These are phyloP conservation scores for Penicillium brevicompactum DNA, from an alignment of 2,329 filamentous ascomycete genomes.

Conservation along the genomic window DNA sequence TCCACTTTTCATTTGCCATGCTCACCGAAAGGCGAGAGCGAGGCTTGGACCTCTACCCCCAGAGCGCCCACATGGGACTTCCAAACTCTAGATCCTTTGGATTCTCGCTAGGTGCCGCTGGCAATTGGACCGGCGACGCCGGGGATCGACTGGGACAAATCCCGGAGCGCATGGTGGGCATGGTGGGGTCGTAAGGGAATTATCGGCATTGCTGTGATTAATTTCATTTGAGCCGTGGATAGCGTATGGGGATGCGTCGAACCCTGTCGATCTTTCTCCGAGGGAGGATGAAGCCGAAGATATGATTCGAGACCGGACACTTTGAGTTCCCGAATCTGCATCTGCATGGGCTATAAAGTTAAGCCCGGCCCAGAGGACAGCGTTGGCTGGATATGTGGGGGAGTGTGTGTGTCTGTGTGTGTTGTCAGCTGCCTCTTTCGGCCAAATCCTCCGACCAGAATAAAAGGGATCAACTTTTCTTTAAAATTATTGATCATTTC, in stretches of 20 bases:
- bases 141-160: conserved; percentile 21
- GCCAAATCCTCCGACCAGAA: not conserved
- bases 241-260: conserved; percentile 21
- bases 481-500: not conserved
- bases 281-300: conserved; percentile 19
- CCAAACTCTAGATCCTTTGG: conserved; percentile 1
- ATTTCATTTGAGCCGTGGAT: conserved; percentile 20
- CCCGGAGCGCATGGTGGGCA: conserved; percentile 2
- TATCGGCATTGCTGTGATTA: conserved; percentile 12
- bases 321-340: conserved; percentile 5
- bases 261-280: conserved; percentile 27
- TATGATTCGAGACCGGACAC: conserved; percentile 16
- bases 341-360: conserved; percentile 15
- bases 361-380: conserved; percentile 1
- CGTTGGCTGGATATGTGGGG: conserved; percentile 4
- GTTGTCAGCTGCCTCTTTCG: conserved; percentile 10
- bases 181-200: not conserved
- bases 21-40: conserved; percentile 1
- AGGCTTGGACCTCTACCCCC: not conserved
- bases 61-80: conserved; percentile 2
- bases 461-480: not conserved
- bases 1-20: not conserved
- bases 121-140: conserved; percentile 18
- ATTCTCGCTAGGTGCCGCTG: not conserved
- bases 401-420: not conserved